Percentiles rank a stretch among this genome's conserved stretches.
Evolutionary conservation across 1,284 basidiomycete species (phyloP).

Genomic region (Malassezia slooffiae): DNA sequence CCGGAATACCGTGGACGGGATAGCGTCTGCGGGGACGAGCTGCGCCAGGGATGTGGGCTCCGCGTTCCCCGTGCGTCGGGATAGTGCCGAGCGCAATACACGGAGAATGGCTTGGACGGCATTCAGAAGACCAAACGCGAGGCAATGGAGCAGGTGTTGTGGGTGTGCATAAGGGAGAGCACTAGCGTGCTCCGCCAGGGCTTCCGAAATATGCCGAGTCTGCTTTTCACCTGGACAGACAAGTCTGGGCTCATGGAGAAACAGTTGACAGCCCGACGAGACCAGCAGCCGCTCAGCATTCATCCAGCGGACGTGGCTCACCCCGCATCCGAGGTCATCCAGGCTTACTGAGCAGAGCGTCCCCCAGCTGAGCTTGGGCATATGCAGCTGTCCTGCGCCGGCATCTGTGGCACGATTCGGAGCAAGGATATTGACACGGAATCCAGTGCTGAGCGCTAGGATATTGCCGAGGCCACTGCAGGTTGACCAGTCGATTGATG

Average conservation of each 20-base stretch:
- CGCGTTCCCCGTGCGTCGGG: too few species aligned
- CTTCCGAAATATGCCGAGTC: too few species aligned
- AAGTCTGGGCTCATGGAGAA: constrained; percentile 10
- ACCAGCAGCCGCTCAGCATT: constrained; percentile 4
- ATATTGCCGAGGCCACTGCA: not conserved
- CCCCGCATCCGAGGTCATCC: not conserved
- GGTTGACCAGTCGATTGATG: constrained; percentile 2
- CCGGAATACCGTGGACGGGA: too few species aligned
- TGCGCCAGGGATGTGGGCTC: too few species aligned
- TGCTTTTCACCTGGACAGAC: too few species aligned
- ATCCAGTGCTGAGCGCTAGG: not conserved
- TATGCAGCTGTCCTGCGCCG: not conserved
- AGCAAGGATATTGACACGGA: not conserved
- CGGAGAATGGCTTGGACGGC: not conserved
- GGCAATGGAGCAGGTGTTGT: not conserved
- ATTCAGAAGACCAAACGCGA: constrained; percentile 3
- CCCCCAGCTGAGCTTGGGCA: too few species aligned
- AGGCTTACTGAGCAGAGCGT: constrained; percentile 1
- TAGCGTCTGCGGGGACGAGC: too few species aligned
- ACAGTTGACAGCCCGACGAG: constrained; percentile 12
- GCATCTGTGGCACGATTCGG: too few species aligned
- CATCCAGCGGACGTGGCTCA: constrained; percentile 8
- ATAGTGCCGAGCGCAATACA: too few species aligned
- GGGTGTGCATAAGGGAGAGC: too few species aligned
- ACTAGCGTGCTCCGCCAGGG: too few species aligned